phyloP scores from a whole-genome alignment of 2,329 filamentous ascomycete genomes.

The Aspergillus tubingensis region DNA sequence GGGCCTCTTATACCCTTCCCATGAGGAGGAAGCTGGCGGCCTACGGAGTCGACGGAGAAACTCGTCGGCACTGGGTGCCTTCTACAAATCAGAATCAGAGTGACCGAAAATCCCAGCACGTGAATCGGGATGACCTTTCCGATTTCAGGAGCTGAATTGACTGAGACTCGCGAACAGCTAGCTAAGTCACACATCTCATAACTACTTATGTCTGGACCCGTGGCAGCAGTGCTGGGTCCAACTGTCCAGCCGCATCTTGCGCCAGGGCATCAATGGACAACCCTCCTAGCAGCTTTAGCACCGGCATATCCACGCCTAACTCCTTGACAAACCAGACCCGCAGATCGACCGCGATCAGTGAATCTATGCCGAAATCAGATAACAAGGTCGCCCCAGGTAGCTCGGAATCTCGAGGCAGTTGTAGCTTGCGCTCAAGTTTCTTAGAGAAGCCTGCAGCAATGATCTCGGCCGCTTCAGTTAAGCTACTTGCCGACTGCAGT shows the following conservation, averaged over 20 bases:
- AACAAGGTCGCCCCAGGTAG: conserved; percentile 9
- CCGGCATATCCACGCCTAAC: conserved; percentile 48
- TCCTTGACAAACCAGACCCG: conserved; percentile 54
- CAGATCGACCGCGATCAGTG: conserved; percentile 43
- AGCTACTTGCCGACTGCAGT: background rate
- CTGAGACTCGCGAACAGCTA: too few relatives aligned
- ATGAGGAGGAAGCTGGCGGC: too few relatives aligned
- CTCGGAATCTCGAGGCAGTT: background rate
- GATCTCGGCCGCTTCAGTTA: conserved; percentile 1
- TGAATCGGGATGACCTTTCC: too few relatives aligned
- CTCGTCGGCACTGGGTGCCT: too few relatives aligned
- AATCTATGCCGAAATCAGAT: conserved; percentile 41
- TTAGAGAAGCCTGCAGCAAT: conserved; percentile 8
- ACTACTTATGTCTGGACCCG: background rate
- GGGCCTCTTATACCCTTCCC: too few relatives aligned
- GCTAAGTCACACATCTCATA: too few relatives aligned
- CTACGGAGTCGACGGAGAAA: too few relatives aligned
- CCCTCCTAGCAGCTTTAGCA: conserved; percentile 50
- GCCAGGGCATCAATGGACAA: conserved; percentile 17
- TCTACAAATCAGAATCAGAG: too few relatives aligned
- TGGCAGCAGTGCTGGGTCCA: background rate
- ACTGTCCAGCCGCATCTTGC: background rate
- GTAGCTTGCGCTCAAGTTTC: conserved; percentile 5
- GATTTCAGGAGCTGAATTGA: too few relatives aligned
- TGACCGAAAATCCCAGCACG: background rate